Percentiles rank a stretch among this genome's conserved stretches.
Evolutionary conservation across 495 filamentous ascomycete genomes (phyloP).

Genomic region (Neurospora sp.): DNA sequence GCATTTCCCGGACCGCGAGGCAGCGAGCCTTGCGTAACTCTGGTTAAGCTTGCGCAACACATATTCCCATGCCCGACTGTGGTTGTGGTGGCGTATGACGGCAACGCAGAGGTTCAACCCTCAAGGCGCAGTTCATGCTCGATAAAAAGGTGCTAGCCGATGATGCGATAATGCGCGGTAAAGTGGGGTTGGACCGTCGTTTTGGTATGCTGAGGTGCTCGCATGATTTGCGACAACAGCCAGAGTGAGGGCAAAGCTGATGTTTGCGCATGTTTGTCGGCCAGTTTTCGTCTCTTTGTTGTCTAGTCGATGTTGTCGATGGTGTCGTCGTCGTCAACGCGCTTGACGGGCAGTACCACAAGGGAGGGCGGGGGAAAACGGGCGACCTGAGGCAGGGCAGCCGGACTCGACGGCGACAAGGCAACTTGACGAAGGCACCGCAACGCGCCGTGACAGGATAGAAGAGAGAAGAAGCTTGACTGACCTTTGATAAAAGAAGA

Average conservation of each 20-base stretch:
- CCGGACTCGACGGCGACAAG: not conserved
- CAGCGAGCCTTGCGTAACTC: not conserved
- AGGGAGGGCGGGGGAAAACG: not conserved
- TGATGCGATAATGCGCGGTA: not conserved
- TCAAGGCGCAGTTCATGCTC: not conserved
- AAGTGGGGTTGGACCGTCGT: not conserved
- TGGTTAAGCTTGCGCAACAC: not conserved
- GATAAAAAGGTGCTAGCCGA: not conserved
- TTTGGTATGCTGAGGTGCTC: not conserved
- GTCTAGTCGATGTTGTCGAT: not conserved
- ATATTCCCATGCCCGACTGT: not conserved
- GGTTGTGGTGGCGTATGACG: not conserved
- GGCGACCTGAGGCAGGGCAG: not conserved
- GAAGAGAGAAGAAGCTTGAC: not conserved
- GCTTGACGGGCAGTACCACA: not conserved
- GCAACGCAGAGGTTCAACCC: not conserved
- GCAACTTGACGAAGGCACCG: not conserved
- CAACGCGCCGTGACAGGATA: not conserved
- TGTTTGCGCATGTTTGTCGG: not conserved
- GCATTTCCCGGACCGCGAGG: not conserved
- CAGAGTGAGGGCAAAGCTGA: not conserved
- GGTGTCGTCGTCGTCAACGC: not conserved
- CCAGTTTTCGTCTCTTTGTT: not conserved
- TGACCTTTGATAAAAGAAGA: constrained; percentile 13
- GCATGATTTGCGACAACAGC: not conserved